A percentile compares a stretch with the other conserved stretches of the same genome.
phyloP scores from a whole-genome alignment of 2,329 filamentous ascomycete genomes.

The Scleromitrula shiraiana region DNA sequence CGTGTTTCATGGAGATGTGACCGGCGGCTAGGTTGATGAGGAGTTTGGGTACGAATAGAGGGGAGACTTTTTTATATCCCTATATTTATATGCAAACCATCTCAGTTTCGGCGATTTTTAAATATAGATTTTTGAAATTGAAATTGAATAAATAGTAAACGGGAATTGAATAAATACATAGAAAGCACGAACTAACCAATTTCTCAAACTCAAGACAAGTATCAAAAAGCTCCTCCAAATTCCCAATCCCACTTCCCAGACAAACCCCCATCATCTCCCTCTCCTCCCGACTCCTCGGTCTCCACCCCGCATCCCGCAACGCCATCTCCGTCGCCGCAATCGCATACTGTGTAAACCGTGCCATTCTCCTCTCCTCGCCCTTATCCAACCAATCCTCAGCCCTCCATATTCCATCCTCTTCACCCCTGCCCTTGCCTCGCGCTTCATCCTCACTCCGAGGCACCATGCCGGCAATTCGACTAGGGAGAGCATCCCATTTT shows the following conservation, averaged over 20 bases:
- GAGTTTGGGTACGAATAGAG: conserved; percentile 85
- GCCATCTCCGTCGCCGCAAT: conserved; percentile 82
- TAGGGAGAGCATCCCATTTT: conserved; percentile 65
- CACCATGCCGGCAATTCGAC: conserved; percentile 77
- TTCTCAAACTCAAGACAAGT: conserved; percentile 70
- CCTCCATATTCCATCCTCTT: conserved; percentile 40
- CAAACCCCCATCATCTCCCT: conserved; percentile 80
- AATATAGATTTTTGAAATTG: no score
- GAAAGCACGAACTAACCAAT: no score
- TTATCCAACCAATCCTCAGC: conserved; percentile 45
- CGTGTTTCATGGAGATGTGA: conserved; percentile 87
- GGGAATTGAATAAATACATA: no score
- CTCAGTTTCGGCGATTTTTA: no score
- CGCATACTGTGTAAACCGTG: conserved; percentile 87
- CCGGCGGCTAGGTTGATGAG: conserved; percentile 93
- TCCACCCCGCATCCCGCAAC: conserved; percentile 73
- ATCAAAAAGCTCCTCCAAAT: conserved; percentile 81
- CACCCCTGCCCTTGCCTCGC: no score
- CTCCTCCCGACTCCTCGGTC: conserved; percentile 41
- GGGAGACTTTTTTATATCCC: conserved; percentile 91
- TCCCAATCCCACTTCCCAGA: conserved; percentile 91
- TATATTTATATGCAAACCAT: conserved; percentile 37
- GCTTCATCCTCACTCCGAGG: no score
- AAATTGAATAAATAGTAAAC: no score
- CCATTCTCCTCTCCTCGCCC: conserved; percentile 66